These are phyloP conservation scores for Candolleomyces efflorescens DNA, from an alignment of 768 basidiomycete species.

Conservation along the genomic window DNA sequence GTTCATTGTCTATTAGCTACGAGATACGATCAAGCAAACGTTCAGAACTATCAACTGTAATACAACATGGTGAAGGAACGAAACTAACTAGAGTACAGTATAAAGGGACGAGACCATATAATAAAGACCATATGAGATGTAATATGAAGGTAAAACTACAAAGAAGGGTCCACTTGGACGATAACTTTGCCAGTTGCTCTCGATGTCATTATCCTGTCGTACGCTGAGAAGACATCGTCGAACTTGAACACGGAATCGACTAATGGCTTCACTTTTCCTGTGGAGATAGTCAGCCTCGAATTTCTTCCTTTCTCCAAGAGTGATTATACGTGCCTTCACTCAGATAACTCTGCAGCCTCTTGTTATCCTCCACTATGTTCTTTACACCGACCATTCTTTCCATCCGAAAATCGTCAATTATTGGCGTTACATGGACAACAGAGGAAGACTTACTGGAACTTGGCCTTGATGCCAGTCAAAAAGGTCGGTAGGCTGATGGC, in stretches of 20 bases:
- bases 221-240: slow-evolving; percentile 55
- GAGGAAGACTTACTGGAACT: not conserved
- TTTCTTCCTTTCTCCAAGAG: not conserved
- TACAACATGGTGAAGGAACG: too few relatives aligned
- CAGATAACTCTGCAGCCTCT: slow-evolving; percentile 24
- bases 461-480: slow-evolving; percentile 48
- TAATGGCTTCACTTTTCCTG: slow-evolving; percentile 47
- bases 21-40: too few relatives aligned
- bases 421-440: not conserved
- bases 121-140: too few relatives aligned
- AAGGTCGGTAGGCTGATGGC: slow-evolving; percentile 39
- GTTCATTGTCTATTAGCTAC: too few relatives aligned
- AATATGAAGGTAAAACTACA: not conserved
- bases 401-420: slow-evolving; percentile 17
- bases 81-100: too few relatives aligned
- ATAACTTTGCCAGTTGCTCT: slow-evolving; percentile 66
- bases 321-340: slow-evolving; percentile 32
- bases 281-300: not conserved
- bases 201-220: slow-evolving; percentile 51
- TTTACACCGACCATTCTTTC: slow-evolving; percentile 21
- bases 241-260: slow-evolving; percentile 61
- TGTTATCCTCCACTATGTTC: slow-evolving; percentile 32
- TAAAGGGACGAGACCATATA: too few relatives aligned
- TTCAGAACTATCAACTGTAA: too few relatives aligned
- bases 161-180: slow-evolving; percentile 21